Evolutionary conservation across 306 rosid genomes (phyloP).

Genomic region (Purshia tridentata): DNA sequence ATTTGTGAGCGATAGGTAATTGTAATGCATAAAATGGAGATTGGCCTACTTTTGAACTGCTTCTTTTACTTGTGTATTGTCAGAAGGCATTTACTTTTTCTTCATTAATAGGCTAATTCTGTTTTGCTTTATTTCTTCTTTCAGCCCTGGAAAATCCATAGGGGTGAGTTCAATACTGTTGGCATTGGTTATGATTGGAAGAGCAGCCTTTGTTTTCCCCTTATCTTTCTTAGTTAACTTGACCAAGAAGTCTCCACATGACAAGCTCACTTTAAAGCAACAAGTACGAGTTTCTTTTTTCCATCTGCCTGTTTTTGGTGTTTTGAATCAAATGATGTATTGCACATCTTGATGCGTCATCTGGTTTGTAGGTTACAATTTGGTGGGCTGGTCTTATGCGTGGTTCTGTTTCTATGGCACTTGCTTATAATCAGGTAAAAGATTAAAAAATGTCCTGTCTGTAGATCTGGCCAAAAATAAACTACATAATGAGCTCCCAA

Average conservation of each 20-base stretch:
- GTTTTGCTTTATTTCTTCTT: conserved; percentile 10
- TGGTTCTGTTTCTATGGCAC: conserved; percentile 97
- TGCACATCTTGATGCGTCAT: conserved; percentile 2
- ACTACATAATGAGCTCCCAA: conserved; percentile 1
- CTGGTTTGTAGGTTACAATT: conserved; percentile 63
- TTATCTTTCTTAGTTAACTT: conserved; percentile 80
- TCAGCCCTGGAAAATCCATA: conserved; percentile 80
- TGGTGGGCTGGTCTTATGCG: conserved; percentile 99
- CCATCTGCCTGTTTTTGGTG: not conserved
- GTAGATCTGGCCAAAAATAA: not conserved
- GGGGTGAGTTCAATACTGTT: conserved; percentile 80
- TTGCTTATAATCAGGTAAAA: conserved; percentile 88
- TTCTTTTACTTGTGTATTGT: not conserved
- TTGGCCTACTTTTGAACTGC: not conserved
- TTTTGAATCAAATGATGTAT: conserved; percentile 11
- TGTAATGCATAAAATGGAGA: conserved; percentile 6
- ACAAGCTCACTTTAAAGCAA: conserved; percentile 69
- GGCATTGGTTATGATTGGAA: conserved; percentile 82
- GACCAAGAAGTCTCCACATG: conserved; percentile 61
- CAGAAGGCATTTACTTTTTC: not conserved
- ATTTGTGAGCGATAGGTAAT: conserved; percentile 74
- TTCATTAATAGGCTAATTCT: conserved; percentile 26
- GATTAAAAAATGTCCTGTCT: conserved; percentile 21
- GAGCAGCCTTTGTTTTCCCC: conserved; percentile 96
- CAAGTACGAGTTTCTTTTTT: conserved; percentile 54